Evolutionary conservation across 495 filamentous ascomycete species (phyloP), one percentile per base, ranked within the genome.

Genomic region (Apodospora peruviana): DNA sequence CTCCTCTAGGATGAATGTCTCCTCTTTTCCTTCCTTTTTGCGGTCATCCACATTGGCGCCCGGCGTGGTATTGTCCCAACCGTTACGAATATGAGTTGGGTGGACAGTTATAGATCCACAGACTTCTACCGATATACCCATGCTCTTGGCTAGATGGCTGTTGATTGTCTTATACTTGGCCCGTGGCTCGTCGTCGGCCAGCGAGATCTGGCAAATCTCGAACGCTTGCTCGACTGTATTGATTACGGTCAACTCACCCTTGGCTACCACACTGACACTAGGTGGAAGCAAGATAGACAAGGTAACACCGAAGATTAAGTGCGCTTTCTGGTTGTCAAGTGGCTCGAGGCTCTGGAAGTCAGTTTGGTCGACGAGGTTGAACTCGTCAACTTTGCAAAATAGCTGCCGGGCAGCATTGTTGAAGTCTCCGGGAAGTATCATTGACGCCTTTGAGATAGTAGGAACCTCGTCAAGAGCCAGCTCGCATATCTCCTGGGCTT

Each of bases 351-450:
- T 51, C 20, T 37, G 24, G 36, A 60, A 23, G 43, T 32, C 36
- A 23, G 47, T 32, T 5, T 16, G 23, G 22, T 45, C 42, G 5
- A 21, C 48, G 7, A 17, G 37, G 12, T 20, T 17, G 16, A 35
- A 34, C 1, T 58, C 32, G 7, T 43, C 36, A 1, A 40, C 24
- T 19, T 66, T 45, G 45, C 40, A 56, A 49, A 66, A 65, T 9
- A 72, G 54, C 12, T 42, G 25, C 23, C 35, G 21, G 16, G 61
- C 59, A 14, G 80, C 75, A n/a, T 57, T 62, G 59, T 94, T 90
- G 76, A 95, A 95, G 39, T 69, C 55, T 4, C 91, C 90, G 0
- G 89, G 90, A 5, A 87, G 74, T 2, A 65, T 47, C 2, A 49
- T 40, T 2, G 71, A 63, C 16, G 83, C 59, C 11, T 78, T 60